These are phyloP conservation scores for Puccinia triticina DNA, from an alignment of 1,284 basidiomycete species.

Conservation along the genomic window DNA sequence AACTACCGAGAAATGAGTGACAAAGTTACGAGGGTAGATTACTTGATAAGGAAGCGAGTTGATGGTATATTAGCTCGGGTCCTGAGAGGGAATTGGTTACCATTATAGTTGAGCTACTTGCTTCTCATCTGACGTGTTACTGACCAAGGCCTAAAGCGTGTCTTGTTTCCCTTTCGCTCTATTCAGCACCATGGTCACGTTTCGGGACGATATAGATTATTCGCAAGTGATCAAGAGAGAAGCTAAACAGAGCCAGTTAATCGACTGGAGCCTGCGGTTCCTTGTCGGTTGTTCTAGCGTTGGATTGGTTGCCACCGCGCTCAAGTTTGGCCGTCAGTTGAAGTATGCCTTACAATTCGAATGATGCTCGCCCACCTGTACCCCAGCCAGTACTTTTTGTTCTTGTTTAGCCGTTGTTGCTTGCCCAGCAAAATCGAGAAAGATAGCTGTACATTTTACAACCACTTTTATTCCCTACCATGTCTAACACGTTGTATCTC, in stretches of 20 bases:
- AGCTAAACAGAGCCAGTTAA: slow-evolving; percentile 36
- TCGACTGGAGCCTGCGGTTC: slow-evolving; percentile 40
- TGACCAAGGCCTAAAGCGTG: slow-evolving; percentile 62
- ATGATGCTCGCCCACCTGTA: neutral
- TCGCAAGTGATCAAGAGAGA: slow-evolving; percentile 40
- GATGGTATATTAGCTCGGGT: slow-evolving; percentile 50
- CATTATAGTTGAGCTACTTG: slow-evolving; percentile 34
- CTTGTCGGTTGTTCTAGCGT: slow-evolving; percentile 20
- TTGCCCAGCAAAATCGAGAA: neutral
- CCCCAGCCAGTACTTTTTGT: no score
- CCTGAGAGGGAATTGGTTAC: slow-evolving; percentile 45
- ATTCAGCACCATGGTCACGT: slow-evolving; percentile 50
- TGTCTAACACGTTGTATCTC: no score
- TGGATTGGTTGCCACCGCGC: slow-evolving; percentile 20
- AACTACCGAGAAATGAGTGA: slow-evolving; percentile 76
- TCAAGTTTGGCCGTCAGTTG: slow-evolving; percentile 21
- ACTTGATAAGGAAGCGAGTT: slow-evolving; percentile 36
- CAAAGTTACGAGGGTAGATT: slow-evolving; percentile 32
- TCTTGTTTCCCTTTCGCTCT: slow-evolving; percentile 75
- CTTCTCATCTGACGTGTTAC: slow-evolving; percentile 72
- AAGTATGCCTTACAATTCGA: slow-evolving; percentile 1
- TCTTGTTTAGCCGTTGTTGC: no score
- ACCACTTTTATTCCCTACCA: no score
- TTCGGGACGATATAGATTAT: slow-evolving; percentile 48
- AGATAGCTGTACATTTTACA: neutral